Conservation (phyloP, 129 eudicot species). For the Rutidosis leptorrhynchoides region DNA sequence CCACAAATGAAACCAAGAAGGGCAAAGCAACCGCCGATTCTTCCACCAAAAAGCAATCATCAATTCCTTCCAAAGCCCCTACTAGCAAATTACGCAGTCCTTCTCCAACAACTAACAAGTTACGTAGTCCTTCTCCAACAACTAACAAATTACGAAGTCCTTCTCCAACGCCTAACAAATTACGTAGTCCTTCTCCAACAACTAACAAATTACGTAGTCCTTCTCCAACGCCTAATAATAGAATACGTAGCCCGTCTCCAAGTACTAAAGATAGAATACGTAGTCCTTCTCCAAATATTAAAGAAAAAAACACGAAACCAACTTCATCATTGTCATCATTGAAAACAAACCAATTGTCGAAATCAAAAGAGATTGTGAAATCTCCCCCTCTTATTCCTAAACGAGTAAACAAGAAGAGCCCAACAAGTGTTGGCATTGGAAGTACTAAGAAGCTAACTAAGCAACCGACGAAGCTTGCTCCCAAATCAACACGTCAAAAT, state of each 20-base stretch:
- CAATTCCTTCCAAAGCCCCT: slow-evolving; percentile 2
- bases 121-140: slow-evolving; percentile 26
- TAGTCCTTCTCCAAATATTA: slow-evolving; percentile 23
- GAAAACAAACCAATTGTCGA: slow-evolving; percentile 21
- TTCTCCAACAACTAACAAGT: not conserved
- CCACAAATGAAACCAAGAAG: slow-evolving; percentile 39
- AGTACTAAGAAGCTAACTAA: slow-evolving; percentile 18
- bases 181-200: slow-evolving; percentile 26
- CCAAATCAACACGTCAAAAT: slow-evolving; percentile 6
- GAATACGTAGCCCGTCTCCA: slow-evolving; percentile 25
- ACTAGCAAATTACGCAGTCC: slow-evolving; percentile 4
- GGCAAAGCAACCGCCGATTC: slow-evolving; percentile 19
- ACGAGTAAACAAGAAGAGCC: slow-evolving; percentile 23
- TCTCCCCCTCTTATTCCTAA: slow-evolving; percentile 34
- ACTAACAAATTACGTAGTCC: slow-evolving; percentile 17
- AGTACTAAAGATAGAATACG: slow-evolving; percentile 7
- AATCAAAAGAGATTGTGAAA: slow-evolving; percentile 30
- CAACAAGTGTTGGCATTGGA: slow-evolving; percentile 11
- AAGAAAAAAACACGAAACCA: slow-evolving; percentile 10
- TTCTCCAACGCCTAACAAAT: not conserved
- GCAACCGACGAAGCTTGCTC: slow-evolving; percentile 20
- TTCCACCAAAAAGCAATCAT: slow-evolving; percentile 19
- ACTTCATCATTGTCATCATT: slow-evolving; percentile 24
- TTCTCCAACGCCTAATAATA: not conserved
- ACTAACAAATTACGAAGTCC: slow-evolving; percentile 17